Conservation (phyloP, 352 stramenopile genomes). For the Phytophthora kernoviae region DNA sequence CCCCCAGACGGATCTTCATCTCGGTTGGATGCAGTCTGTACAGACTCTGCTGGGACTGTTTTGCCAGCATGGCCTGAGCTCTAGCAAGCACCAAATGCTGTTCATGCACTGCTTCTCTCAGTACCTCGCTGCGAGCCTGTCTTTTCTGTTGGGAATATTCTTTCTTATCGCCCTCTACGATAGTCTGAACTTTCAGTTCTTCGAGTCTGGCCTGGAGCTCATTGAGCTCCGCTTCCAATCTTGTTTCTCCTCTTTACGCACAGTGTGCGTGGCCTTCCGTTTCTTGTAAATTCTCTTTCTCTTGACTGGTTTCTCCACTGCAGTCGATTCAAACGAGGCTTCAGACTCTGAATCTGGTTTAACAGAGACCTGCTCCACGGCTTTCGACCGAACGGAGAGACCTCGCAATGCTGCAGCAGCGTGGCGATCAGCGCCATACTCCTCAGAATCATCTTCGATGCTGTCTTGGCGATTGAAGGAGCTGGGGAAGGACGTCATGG, state of each 20-base stretch:
- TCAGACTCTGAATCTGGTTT: constrained; percentile 4
- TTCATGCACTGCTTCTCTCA: constrained; percentile 39
- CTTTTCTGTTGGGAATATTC: constrained; percentile 19
- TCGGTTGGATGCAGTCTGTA: constrained; percentile 37
- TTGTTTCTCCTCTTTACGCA: constrained; percentile 53
- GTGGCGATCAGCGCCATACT: constrained; percentile 27
- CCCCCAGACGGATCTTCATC: constrained; percentile 39
- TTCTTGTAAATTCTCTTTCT: constrained; percentile 47
- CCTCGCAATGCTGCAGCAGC: constrained; percentile 26
- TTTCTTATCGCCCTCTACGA: constrained; percentile 23
- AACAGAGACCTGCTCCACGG: constrained; percentile 1
- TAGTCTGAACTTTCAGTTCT: constrained; percentile 37
- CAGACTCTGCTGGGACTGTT: constrained; percentile 27
- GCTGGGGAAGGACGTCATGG: constrained; percentile 7
- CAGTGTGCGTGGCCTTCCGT: constrained; percentile 45
- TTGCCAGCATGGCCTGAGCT: constrained; percentile 33
- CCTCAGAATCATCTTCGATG: constrained; percentile 17
- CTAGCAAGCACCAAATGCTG: constrained; percentile 41
- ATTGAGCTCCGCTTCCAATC: constrained; percentile 33
- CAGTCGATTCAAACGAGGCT: neutral
- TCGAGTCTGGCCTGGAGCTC: constrained; percentile 38
- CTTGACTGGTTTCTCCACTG: constrained; percentile 11
- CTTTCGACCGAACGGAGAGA: constrained; percentile 20
- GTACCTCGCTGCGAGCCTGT: constrained; percentile 9
- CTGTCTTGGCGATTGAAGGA: constrained; percentile 24